Percentiles rank a stretch among this genome's conserved stretches.
These are phyloP conservation scores for Medicago truncatula DNA, from an alignment of 306 rosid species.

Conservation along the genomic window MtrunA17r5.0-ANR NC_053042.1:32003501-32004000, in stretches of 20 bases:
- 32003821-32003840: slow-evolving; percentile 67
- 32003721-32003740: neutral
- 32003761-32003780: neutral
- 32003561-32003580: too few relatives aligned
- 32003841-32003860: neutral
- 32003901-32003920: slow-evolving; percentile 7
- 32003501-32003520: too few relatives aligned
- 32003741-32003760: neutral
- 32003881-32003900: neutral
- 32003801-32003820: slow-evolving; percentile 67
- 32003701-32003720: slow-evolving; percentile 1
- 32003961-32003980: slow-evolving; percentile 38
- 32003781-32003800: slow-evolving; percentile 52
- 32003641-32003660: too few relatives aligned
- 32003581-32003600: too few relatives aligned
- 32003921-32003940: slow-evolving; percentile 35
- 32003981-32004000: slow-evolving; percentile 36
- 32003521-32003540: too few relatives aligned
- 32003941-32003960: slow-evolving; percentile 45
- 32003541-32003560: too few relatives aligned
- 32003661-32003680: too few relatives aligned
- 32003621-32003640: too few relatives aligned
- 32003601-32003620: too few relatives aligned
- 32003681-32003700: too few relatives aligned
- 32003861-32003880: slow-evolving; percentile 34